Base-by-base conservation (phyloP, 345 rosid species). In the Linum usitatissimum region DNA sequence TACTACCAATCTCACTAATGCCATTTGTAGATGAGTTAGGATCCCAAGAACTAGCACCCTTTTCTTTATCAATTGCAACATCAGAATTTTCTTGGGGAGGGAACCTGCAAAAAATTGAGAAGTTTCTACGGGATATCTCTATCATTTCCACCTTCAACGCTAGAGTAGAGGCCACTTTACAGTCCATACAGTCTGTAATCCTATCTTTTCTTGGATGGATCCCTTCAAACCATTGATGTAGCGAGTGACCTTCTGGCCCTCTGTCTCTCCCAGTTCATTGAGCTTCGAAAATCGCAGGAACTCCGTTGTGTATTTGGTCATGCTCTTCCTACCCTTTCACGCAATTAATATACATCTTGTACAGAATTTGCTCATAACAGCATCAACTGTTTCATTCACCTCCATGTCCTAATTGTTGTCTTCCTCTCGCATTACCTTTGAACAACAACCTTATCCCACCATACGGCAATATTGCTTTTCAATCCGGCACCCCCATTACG, bases 291-390 rank as follows among this genome's bases (percentile, higher is more conserved):
- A 19, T 6, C 57, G 57, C 13, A 53, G 17, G 57, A 53, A 53
- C n/a, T 53, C 13, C 3, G 13, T 15, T 9, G 57, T 53, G 21
- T 53, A 53, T n/a, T 53, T 0, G 57, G 57, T 53, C 57, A 53
- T 13, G 3, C 57, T 53, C 57, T 13, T 3, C 17, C 21, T 5
- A 6, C 48, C 48, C 13, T 40, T 3, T n/a, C 3, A 18, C 45
- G 14, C 45, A 23, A 31, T 48, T 6, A 15, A 49, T 21, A 6
- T n/a, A 19, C 28, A 23, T 23, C 28, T 23, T 23, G 28, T 23
- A 23, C 28, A 23, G 2, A 23, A 23, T 23, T 23, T 63, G 67
- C 65, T 69, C n/a, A n/a, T n/a, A n/a, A n/a, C 60, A 79, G 70
- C 75, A 70, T 45, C 15, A 45, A 15, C 10, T 45, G 17, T 45